These are phyloP conservation scores for Ottelia alismoides DNA, from an alignment of 106 monocot genomes.

Conservation along the genomic window DNA sequence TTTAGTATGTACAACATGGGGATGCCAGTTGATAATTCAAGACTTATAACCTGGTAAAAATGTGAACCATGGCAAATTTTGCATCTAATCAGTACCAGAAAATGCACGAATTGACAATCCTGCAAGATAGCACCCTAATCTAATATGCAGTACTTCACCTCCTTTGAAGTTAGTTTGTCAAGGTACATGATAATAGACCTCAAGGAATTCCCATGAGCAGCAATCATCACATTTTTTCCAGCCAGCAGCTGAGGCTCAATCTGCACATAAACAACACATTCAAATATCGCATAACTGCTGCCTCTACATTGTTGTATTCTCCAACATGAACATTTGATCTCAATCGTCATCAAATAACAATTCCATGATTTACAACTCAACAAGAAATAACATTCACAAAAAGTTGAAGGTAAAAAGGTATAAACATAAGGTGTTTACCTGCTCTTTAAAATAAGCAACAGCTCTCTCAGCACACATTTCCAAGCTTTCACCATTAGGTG, in stretches of 20 bases:
- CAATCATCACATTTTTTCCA: slow-evolving; percentile 95
- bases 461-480: slow-evolving; percentile 98
- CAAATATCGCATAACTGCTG: too few species aligned
- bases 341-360: slow-evolving; percentile 3
- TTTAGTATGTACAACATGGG: slow-evolving; percentile 96
- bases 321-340: too few species aligned
- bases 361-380: not conserved
- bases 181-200: slow-evolving; percentile 98
- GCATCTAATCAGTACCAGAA: not conserved
- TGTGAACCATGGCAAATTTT: too few species aligned
- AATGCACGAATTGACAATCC: not conserved
- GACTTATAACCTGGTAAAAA: slow-evolving; percentile 61
- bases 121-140: too few species aligned
- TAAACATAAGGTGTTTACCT: slow-evolving; percentile 34
- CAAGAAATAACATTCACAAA: not conserved
- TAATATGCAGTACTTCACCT: too few species aligned
- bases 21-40: slow-evolving; percentile 89
- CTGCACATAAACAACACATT: too few species aligned
- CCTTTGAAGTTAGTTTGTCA: slow-evolving; percentile 82
- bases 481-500: slow-evolving; percentile 93
- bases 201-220: slow-evolving; percentile 94
- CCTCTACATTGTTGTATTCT: too few species aligned
- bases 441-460: slow-evolving; percentile 83
- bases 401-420: too few species aligned
- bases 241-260: slow-evolving; percentile 69